Conservation (phyloP, 2,329 filamentous ascomycete genomes). For the Pseudocercospora pini-densiflorae region DNA sequence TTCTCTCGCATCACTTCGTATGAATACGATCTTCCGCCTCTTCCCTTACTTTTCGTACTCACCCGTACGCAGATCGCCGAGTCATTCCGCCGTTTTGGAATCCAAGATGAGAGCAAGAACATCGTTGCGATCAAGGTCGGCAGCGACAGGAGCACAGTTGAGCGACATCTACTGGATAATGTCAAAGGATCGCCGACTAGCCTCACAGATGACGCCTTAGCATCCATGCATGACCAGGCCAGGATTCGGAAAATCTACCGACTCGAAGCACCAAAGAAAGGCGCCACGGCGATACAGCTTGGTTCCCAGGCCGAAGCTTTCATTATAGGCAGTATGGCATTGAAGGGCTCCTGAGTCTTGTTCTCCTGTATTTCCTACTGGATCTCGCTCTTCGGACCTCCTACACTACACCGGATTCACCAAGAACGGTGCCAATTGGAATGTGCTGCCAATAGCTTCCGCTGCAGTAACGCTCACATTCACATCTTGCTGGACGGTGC, state of each 20-base stretch:
- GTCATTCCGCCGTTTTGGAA: conserved; percentile 86
- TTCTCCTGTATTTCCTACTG: neutral
- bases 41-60: neutral
- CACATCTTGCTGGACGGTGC: conserved; percentile 35
- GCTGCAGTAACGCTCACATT: conserved; percentile 14
- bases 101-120: conserved; percentile 70
- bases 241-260: conserved; percentile 88
- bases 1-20: neutral
- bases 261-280: conserved; percentile 61
- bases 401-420: neutral
- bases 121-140: conserved; percentile 84
- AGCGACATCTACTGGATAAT: conserved; percentile 63
- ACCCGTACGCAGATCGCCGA: conserved; percentile 73
- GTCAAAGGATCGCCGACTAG: conserved; percentile 65
- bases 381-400: neutral
- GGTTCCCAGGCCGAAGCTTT: conserved; percentile 66
- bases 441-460: conserved; percentile 7
- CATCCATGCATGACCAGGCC: conserved; percentile 63
- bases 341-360: conserved; percentile 61
- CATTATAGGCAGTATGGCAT: conserved; percentile 77
- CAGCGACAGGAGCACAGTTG: conserved; percentile 45
- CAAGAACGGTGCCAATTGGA: conserved; percentile 5
- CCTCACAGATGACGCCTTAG: conserved; percentile 68
- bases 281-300: conserved; percentile 20
- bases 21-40: conserved; percentile 13